A percentile compares a stretch with the other conserved stretches of the same genome.
Conservation (phyloP, 176 grass and related monocot genomes). For the Aegilops sharonensis region DNA sequence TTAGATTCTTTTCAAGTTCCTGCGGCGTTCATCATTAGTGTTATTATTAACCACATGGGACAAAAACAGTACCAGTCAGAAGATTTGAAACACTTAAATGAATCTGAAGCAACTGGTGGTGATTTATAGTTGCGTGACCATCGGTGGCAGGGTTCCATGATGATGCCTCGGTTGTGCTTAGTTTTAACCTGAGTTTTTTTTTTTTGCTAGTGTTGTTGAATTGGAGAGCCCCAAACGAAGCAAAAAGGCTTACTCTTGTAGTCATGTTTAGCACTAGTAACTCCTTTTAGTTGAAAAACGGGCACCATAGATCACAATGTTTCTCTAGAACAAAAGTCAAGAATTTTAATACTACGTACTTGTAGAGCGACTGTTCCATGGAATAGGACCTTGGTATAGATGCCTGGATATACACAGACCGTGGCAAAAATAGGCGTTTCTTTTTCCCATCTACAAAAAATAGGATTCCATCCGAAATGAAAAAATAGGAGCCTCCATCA, state of each 20-base stretch:
- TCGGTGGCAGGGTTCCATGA: background rate
- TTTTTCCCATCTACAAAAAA: constrained; percentile 6
- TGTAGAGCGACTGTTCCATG: background rate
- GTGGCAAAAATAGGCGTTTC: constrained; percentile 20
- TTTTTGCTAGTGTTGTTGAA: background rate
- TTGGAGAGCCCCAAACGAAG: background rate
- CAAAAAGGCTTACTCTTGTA: no score
- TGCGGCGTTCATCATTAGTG: background rate
- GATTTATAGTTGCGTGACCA: background rate
- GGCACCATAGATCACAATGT: background rate
- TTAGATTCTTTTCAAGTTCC: background rate
- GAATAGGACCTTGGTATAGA: background rate
- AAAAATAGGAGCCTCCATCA: constrained; percentile 10
- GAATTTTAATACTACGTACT: background rate
- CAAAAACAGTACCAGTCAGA: background rate
- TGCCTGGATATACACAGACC: background rate
- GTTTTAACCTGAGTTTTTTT: background rate
- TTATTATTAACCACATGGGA: background rate
- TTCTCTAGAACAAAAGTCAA: background rate
- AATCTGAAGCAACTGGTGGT: background rate
- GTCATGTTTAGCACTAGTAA: background rate
- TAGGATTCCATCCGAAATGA: constrained; percentile 6
- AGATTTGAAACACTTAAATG: background rate
- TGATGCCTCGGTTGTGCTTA: background rate
- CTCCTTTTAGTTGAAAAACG: background rate